Evolutionary conservation across 2,329 filamentous ascomycete genomes (phyloP), one percentile per base, ranked within the genome.

Genomic region (Rutstroemia sp.): DNA sequence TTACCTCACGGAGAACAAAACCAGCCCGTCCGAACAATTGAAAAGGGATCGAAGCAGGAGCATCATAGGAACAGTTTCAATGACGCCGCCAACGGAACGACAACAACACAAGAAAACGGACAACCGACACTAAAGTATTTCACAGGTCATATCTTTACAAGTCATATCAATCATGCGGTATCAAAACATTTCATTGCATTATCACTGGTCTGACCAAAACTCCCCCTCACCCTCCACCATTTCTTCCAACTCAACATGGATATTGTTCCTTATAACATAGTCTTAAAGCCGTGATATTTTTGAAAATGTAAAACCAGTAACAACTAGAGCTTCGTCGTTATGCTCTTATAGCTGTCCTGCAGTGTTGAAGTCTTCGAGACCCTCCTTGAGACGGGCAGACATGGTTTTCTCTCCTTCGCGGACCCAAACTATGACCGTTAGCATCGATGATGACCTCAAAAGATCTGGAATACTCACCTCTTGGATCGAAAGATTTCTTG

Each of bases 391-490:
- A 75, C 94, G 89, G 68, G 79, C 76, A 70, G 79, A 82, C 94
- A 97, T 99, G 70, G 87, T 91, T 86, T 96, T 95, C 84, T 99
- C 94, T 70, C 92, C 94, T 79, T 92, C 88, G 60, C 92, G 88
- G 61, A 96, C 89, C 92, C 92, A 96, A 71, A 96, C 90, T 42
- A 19, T 42, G 17, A 42, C 17, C 30, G 8, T 54, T 42, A 54
- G 52, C 39, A 49, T 54, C 27, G 12, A 14, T 27, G 12, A 2
- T 27, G 27, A n/a, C 34, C 30, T 39, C 27, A 4, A 2, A 42
- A 4, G 27, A 4, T 30, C 7, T 7, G 17, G 5, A 14, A 23
- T n/a, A 23, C 52, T 49, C 48, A 54, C 52, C 39, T 42, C 39
- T 42, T 55, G 61, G 74, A 66, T 88, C 85, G 68, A 88, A 91